phyloP scores from a whole-genome alignment of 176 grass and related monocot species.

The Ensete glaucum region DNA sequence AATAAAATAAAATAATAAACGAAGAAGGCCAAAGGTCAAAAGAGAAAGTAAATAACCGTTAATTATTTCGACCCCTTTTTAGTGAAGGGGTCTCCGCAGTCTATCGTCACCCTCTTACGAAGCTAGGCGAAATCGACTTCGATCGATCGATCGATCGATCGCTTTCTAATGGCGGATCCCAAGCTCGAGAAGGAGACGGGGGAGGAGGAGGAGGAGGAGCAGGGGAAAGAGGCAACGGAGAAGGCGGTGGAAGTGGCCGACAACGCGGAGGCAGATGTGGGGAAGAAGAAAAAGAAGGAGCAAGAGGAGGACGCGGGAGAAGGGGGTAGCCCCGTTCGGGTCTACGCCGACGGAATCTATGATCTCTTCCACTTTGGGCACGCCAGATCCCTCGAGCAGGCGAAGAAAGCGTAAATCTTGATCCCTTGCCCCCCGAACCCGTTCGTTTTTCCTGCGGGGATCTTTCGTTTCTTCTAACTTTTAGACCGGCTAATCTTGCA shows the following conservation, averaged over 20 bases:
- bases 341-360: slow-evolving; percentile 14
- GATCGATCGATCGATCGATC: neutral
- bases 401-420: slow-evolving; percentile 5
- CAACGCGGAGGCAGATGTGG: neutral
- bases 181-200: neutral
- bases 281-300: neutral
- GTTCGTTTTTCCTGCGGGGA: no score
- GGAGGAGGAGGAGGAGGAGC: neutral
- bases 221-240: neutral
- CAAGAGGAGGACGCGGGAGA: neutral
- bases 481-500: no score
- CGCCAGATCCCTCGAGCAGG: slow-evolving; percentile 10
- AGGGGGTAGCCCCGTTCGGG: neutral
- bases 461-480: no score
- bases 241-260: neutral
- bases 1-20: no score
- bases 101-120: neutral
- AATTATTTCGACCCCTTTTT: neutral
- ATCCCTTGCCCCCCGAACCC: neutral
- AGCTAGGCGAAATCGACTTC: neutral
- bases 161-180: neutral
- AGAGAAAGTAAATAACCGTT: neutral
- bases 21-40: no score
- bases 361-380: slow-evolving; percentile 17
- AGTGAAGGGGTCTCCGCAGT: neutral